Evolutionary conservation across 2,329 filamentous ascomycete genomes (phyloP), one percentile per base, ranked within the genome.

Genomic region (Fonsecaea multimorphosa): DNA sequence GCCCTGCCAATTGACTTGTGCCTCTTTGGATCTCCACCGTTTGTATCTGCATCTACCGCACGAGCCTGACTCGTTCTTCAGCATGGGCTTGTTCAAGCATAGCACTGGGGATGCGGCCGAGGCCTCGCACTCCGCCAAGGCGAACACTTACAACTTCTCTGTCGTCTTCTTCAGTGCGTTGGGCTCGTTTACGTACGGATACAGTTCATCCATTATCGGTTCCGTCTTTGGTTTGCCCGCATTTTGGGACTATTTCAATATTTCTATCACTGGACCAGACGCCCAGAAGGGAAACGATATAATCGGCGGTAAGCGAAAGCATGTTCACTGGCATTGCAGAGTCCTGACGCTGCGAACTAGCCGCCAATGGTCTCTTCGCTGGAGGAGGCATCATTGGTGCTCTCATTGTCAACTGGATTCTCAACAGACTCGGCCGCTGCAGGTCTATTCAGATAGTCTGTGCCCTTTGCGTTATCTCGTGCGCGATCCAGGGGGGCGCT

Each of bases 141-240:
- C 57, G 29, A 65, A 65, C 52, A 61, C 57, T 14, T 69, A 69
- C 52, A 69, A 69, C 44, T 65, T 65, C 54, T 27, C 36, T n/a
- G 62, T 71, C 27, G 63, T 68, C 22, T 70, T 74, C 51, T 70
- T 73, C 29, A 68, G 63, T 4, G 64, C 68, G 4, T 53, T 73
- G 11, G 70, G 72, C 2, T 73, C 72, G 0, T 66, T 73, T 2
- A 72, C 71, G 5, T 73, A 73, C 65, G 70, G 71, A 52, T 73
- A 66, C 60, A 72, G 71, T 51, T 65, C 65, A 3, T 67, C 70
- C 2, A 72, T 73, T 46, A 70, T 73, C 19, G 71, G 67, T 27
- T 61, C 71, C 12, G 68, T 73, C 24, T 59, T 71, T 14, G 72
- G 68, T 8, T 59, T 73, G 1, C 54, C 56, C 22, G 66, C 71